These are phyloP conservation scores for Penstemon davidsonii DNA, from an alignment of 257 asterid genomes.

Conservation along the genomic window DNA sequence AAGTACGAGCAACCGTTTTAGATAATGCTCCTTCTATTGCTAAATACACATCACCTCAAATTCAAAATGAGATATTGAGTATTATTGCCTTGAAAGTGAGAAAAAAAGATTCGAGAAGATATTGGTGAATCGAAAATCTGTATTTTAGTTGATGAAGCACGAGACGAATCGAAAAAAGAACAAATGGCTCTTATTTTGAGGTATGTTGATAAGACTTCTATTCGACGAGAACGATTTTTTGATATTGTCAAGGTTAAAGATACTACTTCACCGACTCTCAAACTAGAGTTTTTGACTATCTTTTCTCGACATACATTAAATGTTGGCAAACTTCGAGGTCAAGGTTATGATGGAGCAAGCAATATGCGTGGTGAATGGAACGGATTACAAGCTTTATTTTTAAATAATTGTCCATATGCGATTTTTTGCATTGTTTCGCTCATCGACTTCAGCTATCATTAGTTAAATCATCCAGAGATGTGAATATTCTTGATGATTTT, in stretches of 20 bases:
- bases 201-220: too few species aligned
- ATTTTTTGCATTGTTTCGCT: background rate
- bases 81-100: background rate
- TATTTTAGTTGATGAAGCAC: background rate
- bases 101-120: background rate
- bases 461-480: background rate
- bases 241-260: background rate
- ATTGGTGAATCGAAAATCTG: background rate
- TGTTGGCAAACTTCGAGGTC: background rate
- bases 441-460: background rate
- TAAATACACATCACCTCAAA: background rate
- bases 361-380: background rate
- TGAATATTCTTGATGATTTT: background rate
- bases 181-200: too few species aligned
- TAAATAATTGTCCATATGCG: background rate
- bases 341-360: too few species aligned
- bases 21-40: background rate
- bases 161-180: background rate
- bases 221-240: background rate
- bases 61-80: background rate
- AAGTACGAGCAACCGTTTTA: background rate
- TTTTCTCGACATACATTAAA: background rate
- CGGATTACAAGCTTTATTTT: background rate
- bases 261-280: background rate
- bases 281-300: background rate